Conservation (phyloP, 495 filamentous ascomycete genomes). For the Hypoxylon lienhwacheense region DNA sequence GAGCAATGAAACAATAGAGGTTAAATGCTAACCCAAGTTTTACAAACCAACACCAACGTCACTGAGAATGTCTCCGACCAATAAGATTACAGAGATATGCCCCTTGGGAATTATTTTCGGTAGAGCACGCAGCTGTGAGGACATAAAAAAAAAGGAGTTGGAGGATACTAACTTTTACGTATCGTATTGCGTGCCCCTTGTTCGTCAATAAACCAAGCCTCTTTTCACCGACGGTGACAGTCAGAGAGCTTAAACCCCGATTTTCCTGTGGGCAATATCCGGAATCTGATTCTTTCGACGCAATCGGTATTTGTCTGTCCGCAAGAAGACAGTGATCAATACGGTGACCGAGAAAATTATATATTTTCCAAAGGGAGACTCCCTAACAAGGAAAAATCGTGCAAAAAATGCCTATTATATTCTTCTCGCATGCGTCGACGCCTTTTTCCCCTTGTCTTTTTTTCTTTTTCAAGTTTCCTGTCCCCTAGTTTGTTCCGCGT, state of each 20-base stretch:
- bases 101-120: too few species aligned
- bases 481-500: conserved; percentile 1
- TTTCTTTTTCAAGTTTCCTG: not conserved
- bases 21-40: too few species aligned
- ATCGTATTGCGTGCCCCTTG: not conserved
- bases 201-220: not conserved
- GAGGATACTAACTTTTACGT: conserved; percentile 13
- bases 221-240: not conserved
- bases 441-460: too few species aligned
- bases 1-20: not conserved
- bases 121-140: too few species aligned
- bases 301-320: not conserved
- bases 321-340: not conserved
- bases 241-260: not conserved
- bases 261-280: not conserved
- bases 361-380: not conserved
- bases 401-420: conserved; percentile 13
- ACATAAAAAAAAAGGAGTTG: not conserved
- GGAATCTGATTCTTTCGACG: not conserved
- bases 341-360: conserved; percentile 1
- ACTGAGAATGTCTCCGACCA: not conserved
- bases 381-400: not conserved
- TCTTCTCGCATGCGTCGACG: conserved; percentile 9
- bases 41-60: not conserved
- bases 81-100: too few species aligned